A percentile compares a stretch with the other conserved stretches of the same genome.
Evolutionary conservation across 2,329 filamentous ascomycete genomes (phyloP).

Genomic region (Tolypocladium amazonense): DNA sequence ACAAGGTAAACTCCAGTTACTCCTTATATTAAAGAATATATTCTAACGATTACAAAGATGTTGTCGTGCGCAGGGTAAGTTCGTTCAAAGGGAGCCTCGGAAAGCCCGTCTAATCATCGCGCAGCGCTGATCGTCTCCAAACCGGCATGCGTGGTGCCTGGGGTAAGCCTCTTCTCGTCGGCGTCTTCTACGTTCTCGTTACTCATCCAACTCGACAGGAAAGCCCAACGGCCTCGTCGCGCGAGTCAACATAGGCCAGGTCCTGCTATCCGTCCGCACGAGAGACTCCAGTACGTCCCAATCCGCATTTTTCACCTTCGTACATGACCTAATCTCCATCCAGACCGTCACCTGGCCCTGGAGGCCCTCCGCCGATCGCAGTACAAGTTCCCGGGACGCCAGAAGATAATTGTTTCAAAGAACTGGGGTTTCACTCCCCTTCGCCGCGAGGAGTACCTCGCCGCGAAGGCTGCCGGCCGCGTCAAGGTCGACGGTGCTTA

Average conservation of each 20-base stretch:
- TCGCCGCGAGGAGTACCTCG: slow-evolving; percentile 92
- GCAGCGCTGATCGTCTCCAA: slow-evolving; percentile 99
- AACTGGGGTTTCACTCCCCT: slow-evolving; percentile 99
- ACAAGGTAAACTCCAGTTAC: slow-evolving; percentile 64
- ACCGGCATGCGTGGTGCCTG: slow-evolving; percentile 99
- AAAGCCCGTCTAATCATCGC: too few species aligned
- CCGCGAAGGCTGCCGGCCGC: slow-evolving; percentile 84
- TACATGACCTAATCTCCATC: slow-evolving; percentile 14
- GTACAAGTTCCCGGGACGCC: slow-evolving; percentile 99
- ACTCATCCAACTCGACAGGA: slow-evolving; percentile 35
- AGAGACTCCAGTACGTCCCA: slow-evolving; percentile 70
- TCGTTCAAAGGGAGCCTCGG: too few species aligned
- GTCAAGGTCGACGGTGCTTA: slow-evolving; percentile 98
- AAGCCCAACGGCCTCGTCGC: slow-evolving; percentile 99
- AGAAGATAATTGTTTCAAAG: slow-evolving; percentile 99
- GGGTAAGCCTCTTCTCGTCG: too few species aligned
- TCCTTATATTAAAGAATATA: too few species aligned
- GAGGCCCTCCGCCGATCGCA: slow-evolving; percentile 98
- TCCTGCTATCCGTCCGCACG: slow-evolving; percentile 93
- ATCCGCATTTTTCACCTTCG: too few species aligned
- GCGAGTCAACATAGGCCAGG: slow-evolving; percentile 99
- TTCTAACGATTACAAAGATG: too few species aligned
- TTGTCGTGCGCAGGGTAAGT: too few species aligned
- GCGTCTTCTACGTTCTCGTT: too few species aligned
- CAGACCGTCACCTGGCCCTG: slow-evolving; percentile 83